Conservation (phyloP, 306 rosid species). For the Dryas drummondii region DNA sequence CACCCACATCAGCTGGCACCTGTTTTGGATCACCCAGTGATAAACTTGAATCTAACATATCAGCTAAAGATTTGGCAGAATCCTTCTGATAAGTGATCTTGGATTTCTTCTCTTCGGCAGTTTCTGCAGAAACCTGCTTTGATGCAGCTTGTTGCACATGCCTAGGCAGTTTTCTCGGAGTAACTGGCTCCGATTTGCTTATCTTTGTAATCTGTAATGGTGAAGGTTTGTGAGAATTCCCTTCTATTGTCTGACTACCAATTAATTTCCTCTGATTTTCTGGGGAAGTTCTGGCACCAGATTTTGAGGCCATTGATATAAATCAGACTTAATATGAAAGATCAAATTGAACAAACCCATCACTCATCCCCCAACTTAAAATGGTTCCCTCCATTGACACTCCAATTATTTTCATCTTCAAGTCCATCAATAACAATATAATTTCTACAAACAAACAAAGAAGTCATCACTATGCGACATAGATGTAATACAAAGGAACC, state of each 20-base stretch:
- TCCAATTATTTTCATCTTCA: conserved; percentile 33
- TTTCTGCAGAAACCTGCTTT: conserved; percentile 27
- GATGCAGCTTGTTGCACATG: conserved; percentile 24
- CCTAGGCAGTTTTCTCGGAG: conserved; percentile 30
- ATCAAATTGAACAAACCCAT: conserved; percentile 30
- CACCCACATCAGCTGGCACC: conserved; percentile 14
- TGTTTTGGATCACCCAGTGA: conserved; percentile 34
- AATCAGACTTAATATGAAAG: conserved; percentile 23
- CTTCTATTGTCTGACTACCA: conserved; percentile 34
- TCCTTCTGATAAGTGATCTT: conserved; percentile 21
- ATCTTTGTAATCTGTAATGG: conserved; percentile 39
- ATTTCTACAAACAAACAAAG: conserved; percentile 27
- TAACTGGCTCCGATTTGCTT: conserved; percentile 42
- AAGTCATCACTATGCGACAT: conserved; percentile 6
- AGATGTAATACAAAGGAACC: neutral
- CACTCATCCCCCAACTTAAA: conserved; percentile 32
- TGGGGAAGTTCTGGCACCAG: conserved; percentile 35
- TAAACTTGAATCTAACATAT: conserved; percentile 28
- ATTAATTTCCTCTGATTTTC: conserved; percentile 28
- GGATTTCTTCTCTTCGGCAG: conserved; percentile 10
- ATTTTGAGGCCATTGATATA: conserved; percentile 35
- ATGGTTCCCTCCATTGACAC: conserved; percentile 35
- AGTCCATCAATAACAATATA: conserved; percentile 22
- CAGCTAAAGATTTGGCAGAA: conserved; percentile 29
- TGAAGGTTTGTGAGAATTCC: conserved; percentile 32